Conservation (phyloP, 805 yeast species). For the Saturnispora halmiae region DNA sequence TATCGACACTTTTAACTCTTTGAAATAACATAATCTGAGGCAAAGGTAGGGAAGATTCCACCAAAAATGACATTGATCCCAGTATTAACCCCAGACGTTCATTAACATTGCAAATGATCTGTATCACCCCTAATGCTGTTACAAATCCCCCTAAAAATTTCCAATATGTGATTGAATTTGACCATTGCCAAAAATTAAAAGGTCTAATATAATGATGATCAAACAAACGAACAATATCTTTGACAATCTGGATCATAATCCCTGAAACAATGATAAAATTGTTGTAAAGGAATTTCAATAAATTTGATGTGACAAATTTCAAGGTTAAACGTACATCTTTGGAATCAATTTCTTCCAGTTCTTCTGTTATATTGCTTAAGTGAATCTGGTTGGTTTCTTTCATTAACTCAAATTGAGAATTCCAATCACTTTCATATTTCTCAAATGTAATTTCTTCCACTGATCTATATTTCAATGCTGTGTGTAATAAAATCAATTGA, state of each 20-base stretch:
- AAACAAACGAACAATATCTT: slow-evolving; percentile 46
- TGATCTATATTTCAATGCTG: slow-evolving; percentile 49
- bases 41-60: slow-evolving; percentile 65
- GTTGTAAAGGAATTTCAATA: slow-evolving; percentile 14
- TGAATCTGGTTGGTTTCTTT: slow-evolving; percentile 15
- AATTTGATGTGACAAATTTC: slow-evolving; percentile 8
- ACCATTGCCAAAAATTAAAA: slow-evolving; percentile 81
- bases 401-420: slow-evolving; percentile 25
- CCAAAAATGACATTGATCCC: slow-evolving; percentile 39
- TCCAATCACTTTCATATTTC: slow-evolving; percentile 23
- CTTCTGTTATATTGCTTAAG: slow-evolving; percentile 11
- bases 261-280: slow-evolving; percentile 13
- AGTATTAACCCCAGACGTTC: slow-evolving; percentile 25
- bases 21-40: slow-evolving; percentile 69
- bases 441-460: slow-evolving; percentile 35
- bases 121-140: slow-evolving; percentile 14
- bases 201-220: slow-evolving; percentile 65
- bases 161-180: slow-evolving; percentile 19
- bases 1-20: slow-evolving; percentile 59
- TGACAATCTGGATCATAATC: slow-evolving; percentile 19
- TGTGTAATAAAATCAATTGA: slow-evolving; percentile 55
- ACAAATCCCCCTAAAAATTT: slow-evolving; percentile 42
- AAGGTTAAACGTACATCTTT: background rate
- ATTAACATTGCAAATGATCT: slow-evolving; percentile 19
- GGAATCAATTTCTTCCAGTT: slow-evolving; percentile 8